Base-by-base conservation (phyloP, 768 basidiomycete genomes). In the Xerocomellus chrysenteron region DNA sequence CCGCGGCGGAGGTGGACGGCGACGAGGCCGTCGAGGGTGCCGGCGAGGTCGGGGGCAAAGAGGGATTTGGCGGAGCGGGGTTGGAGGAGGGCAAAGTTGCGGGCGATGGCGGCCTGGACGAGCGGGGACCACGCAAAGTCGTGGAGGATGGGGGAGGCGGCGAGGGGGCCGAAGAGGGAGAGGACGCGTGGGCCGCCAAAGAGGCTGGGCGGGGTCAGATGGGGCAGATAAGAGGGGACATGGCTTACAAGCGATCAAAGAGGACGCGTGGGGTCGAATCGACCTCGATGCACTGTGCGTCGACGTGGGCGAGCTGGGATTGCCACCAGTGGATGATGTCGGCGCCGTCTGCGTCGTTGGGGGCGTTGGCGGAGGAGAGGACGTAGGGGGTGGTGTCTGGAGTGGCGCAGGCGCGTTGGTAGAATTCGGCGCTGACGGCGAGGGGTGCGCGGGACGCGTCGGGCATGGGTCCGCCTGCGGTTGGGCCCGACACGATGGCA, bases 1-100 rank as follows among this genome's bases (percentile, higher is more conserved):
- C 85, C 85, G 1, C 82, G 73, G 0, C 84, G 78, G 41, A 85
- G 73, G 50, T 86, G 84, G 9, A 85, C 54, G 1, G 84, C 84
- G 13, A 86, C 64, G 7, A 84, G 72, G 3, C 78, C 80, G 2
- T 69, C 61, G 24, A 82, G 69, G 10, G 71, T 68, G 39, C 63
- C 42, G 5, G 51, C 48, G 12, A 64, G 65, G 32, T 61, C 52
- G 21, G 61, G 47, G 49, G 54, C 41, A 10, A 63, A 50, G 57
- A 67, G 50, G 28, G 65, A 52, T 21, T 62, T 63, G 37, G 65
- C 68, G 17, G 72, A 66, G 30, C 63, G 62, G 9, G 74, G 73
- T 17, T 74, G 78, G 26, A 81, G 66, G n/a, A 74, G 61, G 17
- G 69, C 69, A 52, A 80, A 78, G 61, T 79, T 82, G 55, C 80